phyloP scores from a whole-genome alignment of 345 rosid genomes.

The Linum lewisii region DNA sequence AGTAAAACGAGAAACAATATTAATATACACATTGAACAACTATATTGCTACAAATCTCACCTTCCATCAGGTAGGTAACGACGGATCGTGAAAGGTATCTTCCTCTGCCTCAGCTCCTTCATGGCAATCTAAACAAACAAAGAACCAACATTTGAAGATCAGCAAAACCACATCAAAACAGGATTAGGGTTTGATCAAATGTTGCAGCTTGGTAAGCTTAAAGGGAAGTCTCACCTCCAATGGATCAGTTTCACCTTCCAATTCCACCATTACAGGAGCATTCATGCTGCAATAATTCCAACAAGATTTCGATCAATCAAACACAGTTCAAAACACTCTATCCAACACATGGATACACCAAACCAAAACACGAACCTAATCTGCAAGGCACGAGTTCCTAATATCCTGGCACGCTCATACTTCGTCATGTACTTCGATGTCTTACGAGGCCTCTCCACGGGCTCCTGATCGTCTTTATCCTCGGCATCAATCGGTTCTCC shows the following conservation, averaged over 20 bases:
- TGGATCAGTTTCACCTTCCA: constrained; percentile 86
- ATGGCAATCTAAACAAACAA: constrained; percentile 57
- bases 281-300: constrained; percentile 45
- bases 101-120: constrained; percentile 81
- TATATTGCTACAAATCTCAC: constrained; percentile 23
- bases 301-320: too few relatives aligned
- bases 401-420: constrained; percentile 76
- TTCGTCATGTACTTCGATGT: constrained; percentile 75
- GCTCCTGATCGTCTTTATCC: constrained; percentile 40
- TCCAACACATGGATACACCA: too few relatives aligned
- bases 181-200: too few relatives aligned
- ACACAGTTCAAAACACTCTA: not conserved
- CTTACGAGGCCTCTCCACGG: constrained; percentile 42
- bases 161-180: too few relatives aligned
- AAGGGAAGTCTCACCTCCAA: constrained; percentile 77
- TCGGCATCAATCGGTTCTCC: constrained; percentile 61
- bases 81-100: constrained; percentile 81
- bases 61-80: constrained; percentile 83
- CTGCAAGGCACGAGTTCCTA: constrained; percentile 77
- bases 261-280: constrained; percentile 90
- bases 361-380: too few relatives aligned
- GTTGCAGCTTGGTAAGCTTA: too few relatives aligned
- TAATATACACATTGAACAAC: too few relatives aligned
- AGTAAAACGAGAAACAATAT: too few relatives aligned
- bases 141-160: not conserved